These are phyloP conservation scores for Erigeron philadelphicus DNA, from an alignment of 140 eudicot species.

Conservation along the genomic window DNA sequence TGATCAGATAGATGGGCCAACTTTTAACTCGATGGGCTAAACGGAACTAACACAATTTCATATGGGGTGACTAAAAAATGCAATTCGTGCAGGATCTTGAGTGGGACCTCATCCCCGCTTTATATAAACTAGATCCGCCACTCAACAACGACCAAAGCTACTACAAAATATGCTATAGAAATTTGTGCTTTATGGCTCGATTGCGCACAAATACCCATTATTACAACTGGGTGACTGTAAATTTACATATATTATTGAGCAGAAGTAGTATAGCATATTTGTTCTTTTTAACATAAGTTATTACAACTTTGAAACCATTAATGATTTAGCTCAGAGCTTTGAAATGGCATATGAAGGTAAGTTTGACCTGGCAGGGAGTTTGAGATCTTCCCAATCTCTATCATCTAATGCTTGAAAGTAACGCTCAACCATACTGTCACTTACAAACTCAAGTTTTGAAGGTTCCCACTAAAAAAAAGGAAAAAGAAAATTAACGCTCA, in stretches of 20 bases:
- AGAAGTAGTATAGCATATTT: not conserved
- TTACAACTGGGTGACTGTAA: not conserved
- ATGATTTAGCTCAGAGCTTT: conserved; percentile 44
- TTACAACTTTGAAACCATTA: conserved; percentile 4
- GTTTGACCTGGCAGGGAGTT: conserved; percentile 65
- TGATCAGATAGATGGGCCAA: too few species aligned
- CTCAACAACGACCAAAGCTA: not conserved
- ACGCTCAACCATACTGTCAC: conserved; percentile 53
- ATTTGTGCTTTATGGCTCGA: not conserved
- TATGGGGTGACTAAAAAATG: too few species aligned
- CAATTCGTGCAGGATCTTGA: too few species aligned
- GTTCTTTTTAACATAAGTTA: not conserved
- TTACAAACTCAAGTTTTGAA: conserved; percentile 58
- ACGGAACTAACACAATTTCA: too few species aligned
- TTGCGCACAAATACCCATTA: not conserved
- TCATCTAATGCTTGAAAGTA: conserved; percentile 55
- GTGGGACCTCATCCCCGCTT: too few species aligned
- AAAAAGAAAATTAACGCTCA: not conserved
- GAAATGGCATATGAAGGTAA: conserved; percentile 78
- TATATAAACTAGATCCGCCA: too few species aligned
- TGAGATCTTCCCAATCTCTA: conserved; percentile 70
- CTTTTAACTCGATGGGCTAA: too few species aligned
- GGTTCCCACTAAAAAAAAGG: conserved; percentile 66
- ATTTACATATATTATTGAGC: conserved; percentile 12
- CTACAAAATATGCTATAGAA: not conserved